Base-by-base conservation (phyloP, 2,329 filamentous ascomycete species). In the Colletotrichum noveboracense region DNA sequence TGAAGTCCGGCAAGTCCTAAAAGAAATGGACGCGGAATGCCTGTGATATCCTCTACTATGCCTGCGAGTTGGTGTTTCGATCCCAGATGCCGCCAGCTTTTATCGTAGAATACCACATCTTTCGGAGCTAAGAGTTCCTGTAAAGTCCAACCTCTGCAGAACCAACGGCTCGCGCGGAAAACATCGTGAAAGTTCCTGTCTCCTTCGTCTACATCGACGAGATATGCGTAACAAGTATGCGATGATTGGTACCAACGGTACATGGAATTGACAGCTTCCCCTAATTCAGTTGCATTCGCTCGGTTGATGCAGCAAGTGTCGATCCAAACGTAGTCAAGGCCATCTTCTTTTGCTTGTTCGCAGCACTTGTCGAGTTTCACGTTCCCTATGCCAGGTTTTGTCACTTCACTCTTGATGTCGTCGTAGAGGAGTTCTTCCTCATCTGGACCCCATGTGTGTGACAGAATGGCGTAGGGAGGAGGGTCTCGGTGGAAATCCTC, bases 291-390 rank as follows among this genome's bases (percentile, higher is more conserved):
- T 18, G 75, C 77, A 55, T 76, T 79, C 14, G 75, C 64, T 32
- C 80, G 79, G 72, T 80, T 78, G 55, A 81, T 81, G 75, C 80
- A 81, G 70, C 77, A 79, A 0, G 79, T 81, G 34, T 80, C 80
- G 6, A 79, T 74, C 80, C 80, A 80, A 7, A 75, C 70, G 43
- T 79, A 79, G 2, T 68, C 12, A 5, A 74, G 70, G 6, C 68
- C 38, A 5, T 71, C 56, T 2, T 52, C 18, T 4, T 30, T 26
- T 2, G 78, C 77, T 28, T 72, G 70, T 4, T 34, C 18, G 5
- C 52, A 55, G 55, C 75, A 76, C 3, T 66, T 55, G 4, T 70
- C 48, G 5, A 72, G 38, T 16, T 68, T 73, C 55, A 71, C 5
- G 18, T 76, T 74, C 7, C 43, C 21, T 18, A 71, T 30, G 3